phyloP scores from a whole-genome alignment of 2,329 filamentous ascomycete genomes.

The Aspergillus transmontanensis region DNA sequence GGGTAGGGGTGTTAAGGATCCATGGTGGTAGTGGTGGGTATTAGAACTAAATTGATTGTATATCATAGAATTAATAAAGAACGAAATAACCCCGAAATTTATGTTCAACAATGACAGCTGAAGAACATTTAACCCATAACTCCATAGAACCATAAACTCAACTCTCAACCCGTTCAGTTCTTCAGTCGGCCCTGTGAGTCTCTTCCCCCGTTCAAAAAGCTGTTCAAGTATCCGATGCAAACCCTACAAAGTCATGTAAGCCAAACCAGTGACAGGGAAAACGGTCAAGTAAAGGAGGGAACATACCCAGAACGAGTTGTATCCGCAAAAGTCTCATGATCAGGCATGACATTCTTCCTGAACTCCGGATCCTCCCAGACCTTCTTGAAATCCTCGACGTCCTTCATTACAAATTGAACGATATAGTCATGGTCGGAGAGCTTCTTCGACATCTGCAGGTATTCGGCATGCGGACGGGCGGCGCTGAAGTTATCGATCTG shows the following conservation, averaged over 20 bases:
- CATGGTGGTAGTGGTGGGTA: background rate
- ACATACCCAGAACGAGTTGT: slow-evolving; percentile 14
- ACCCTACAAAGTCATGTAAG: slow-evolving; percentile 1
- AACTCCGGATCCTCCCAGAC: slow-evolving; percentile 35
- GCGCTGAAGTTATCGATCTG: slow-evolving; percentile 14
- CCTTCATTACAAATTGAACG: slow-evolving; percentile 35
- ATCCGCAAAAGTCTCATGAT: slow-evolving; percentile 38
- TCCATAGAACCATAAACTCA: background rate
- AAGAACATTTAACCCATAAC: background rate
- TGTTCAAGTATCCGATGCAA: slow-evolving; percentile 13
- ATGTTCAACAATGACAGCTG: background rate
- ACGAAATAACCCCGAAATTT: background rate
- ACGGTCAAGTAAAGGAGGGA: background rate
- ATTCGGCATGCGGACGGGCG: slow-evolving; percentile 1
- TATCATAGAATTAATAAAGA: background rate
- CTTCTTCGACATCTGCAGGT: slow-evolving; percentile 17
- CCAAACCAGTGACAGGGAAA: background rate
- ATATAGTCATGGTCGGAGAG: slow-evolving; percentile 35
- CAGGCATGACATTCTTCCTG: slow-evolving; percentile 28
- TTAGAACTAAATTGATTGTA: background rate
- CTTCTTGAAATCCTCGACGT: slow-evolving; percentile 31
- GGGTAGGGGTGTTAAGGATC: background rate
- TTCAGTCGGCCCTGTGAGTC: slow-evolving; percentile 4
- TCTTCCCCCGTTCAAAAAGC: slow-evolving; percentile 4
- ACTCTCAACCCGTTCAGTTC: background rate